Evolutionary conservation across 2,329 filamentous ascomycete species (phyloP).

Genomic region (Aureobasidium vineae): DNA sequence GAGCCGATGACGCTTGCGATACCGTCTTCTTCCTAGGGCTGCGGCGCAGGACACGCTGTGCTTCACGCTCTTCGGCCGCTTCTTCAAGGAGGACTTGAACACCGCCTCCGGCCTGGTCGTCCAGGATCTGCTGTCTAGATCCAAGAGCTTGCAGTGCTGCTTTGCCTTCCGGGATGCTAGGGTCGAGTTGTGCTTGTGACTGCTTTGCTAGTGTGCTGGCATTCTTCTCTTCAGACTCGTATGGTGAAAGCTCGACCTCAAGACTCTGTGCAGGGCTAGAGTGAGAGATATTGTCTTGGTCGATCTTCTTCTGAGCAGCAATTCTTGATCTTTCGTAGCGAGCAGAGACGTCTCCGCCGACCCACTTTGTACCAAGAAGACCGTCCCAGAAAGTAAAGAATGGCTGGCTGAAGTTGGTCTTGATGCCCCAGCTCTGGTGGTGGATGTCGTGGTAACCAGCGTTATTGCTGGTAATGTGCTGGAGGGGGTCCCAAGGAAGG

Average conservation of each 20-base stretch:
- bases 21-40: slow-evolving; percentile 45
- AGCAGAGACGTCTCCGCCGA: slow-evolving; percentile 61
- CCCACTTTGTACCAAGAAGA: slow-evolving; percentile 78
- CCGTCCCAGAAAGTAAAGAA: slow-evolving; percentile 64
- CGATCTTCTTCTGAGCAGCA: slow-evolving; percentile 57
- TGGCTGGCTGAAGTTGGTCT: slow-evolving; percentile 72
- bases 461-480: slow-evolving; percentile 91
- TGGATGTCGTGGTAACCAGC: slow-evolving; percentile 97
- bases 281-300: slow-evolving; percentile 37
- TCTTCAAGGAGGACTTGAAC: slow-evolving; percentile 42
- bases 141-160: slow-evolving; percentile 42
- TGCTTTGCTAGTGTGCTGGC: slow-evolving; percentile 32
- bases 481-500: slow-evolving; percentile 93
- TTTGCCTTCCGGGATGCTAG: slow-evolving; percentile 39
- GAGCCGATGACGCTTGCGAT: slow-evolving; percentile 39
- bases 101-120: slow-evolving; percentile 42
- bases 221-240: slow-evolving; percentile 32
- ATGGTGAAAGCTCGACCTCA: slow-evolving; percentile 29
- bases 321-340: slow-evolving; percentile 59
- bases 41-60: slow-evolving; percentile 37
- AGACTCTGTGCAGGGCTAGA: slow-evolving; percentile 16
- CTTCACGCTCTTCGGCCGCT: slow-evolving; percentile 41
- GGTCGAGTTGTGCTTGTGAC: slow-evolving; percentile 30
- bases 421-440: slow-evolving; percentile 99
- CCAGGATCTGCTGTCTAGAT: slow-evolving; percentile 44